A percentile compares a stretch with the other conserved stretches of the same genome.
Evolutionary conservation across 371 early-diverging fungal species (phyloP).

Genomic region (Coemansia sp.): DNA sequence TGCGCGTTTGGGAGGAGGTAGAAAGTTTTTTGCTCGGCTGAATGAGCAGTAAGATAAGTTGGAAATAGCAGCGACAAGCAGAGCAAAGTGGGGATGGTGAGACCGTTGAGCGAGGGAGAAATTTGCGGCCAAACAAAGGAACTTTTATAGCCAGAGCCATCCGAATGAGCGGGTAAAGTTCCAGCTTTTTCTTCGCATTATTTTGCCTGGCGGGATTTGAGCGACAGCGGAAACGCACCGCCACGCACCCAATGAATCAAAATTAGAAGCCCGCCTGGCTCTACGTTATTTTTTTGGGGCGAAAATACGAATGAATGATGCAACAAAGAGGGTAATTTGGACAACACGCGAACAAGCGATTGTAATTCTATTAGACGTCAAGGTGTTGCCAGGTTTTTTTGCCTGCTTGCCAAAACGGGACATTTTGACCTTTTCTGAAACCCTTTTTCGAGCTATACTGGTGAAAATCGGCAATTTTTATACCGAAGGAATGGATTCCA

Average conservation of each 20-base stretch:
- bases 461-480: background rate
- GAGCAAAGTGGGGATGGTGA: background rate
- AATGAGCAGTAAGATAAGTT: background rate
- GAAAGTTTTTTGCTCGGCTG: background rate
- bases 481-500: background rate
- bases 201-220: background rate
- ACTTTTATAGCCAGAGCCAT: background rate
- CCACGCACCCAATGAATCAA: slow-evolving; percentile 15
- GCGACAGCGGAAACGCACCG: background rate
- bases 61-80: slow-evolving; percentile 1
- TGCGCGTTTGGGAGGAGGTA: background rate
- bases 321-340: slow-evolving; percentile 60
- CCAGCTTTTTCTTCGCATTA: background rate
- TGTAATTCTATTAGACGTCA: slow-evolving; percentile 50
- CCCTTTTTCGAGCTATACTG: background rate
- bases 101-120: slow-evolving; percentile 1
- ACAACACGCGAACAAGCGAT: slow-evolving; percentile 89
- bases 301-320: slow-evolving; percentile 6
- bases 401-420: background rate
- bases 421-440: background rate
- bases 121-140: background rate
- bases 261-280: background rate
- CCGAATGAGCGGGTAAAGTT: background rate
- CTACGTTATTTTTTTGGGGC: slow-evolving; percentile 7
- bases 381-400: background rate